Evolutionary conservation across 2,329 filamentous ascomycete genomes (phyloP), one percentile per base, ranked within the genome.

Genomic region (Ascochyta clinopodiicola): DNA sequence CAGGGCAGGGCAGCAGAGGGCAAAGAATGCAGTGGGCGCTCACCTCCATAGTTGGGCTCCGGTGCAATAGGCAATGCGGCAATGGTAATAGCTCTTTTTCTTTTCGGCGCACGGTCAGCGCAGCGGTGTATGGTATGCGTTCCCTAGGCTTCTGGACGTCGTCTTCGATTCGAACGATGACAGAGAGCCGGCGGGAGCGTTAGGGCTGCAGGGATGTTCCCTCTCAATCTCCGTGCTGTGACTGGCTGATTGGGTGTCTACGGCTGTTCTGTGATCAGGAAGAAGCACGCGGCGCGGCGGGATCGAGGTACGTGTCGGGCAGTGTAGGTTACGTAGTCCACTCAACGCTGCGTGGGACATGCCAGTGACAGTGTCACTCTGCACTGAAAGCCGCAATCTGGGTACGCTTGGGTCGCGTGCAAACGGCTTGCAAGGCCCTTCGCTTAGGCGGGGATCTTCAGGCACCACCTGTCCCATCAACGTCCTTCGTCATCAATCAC

Each of bases 91-190:
- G 52, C 52, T 56, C 42, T 56, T 56, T 56, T 56, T 50, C 6
- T 46, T 47, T 40, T 46, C 42, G n/a, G 47, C 52, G 52, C 52
- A 56, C 52, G 52, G 52, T 56, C 52, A 56, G 43, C 46, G 52
- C 52, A 56, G 52, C 52, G 52, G 52, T 56, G 52, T 56, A 50
- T 49, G 52, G 32, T 56, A 43, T 56, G 52, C 52, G 52, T 51
- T 55, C 52, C 32, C 24, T 50, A 29, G 52, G 52, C 52, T 56
- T 56, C 52, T 56, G 52, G 52, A 56, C 52, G 52, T 56, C 46
- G 52, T 46, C 47, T 25, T 51, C 31, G 42, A 51, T 51, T 56
- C 47, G 31, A 34, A 46, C 46, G 52, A 56, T 51, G 52, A 51
- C 52, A 51, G 52, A 56, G 42, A 35, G 46, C 51, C 38, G 32